Base-by-base conservation (phyloP, 495 filamentous ascomycete species). In the Amphirosellinia nigrospora region DNA sequence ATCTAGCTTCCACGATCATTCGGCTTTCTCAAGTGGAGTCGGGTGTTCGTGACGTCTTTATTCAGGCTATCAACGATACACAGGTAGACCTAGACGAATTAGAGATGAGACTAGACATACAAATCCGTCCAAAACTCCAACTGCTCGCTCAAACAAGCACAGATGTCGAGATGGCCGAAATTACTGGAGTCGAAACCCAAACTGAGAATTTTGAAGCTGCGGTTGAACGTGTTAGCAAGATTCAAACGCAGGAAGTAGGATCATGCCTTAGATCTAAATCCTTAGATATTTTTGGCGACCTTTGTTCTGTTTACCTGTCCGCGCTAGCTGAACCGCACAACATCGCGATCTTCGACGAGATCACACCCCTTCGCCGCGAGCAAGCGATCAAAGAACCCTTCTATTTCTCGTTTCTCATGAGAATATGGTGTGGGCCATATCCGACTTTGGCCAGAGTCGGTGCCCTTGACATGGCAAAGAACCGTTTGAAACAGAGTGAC, bases 331-430 rank as follows among this genome's bases (percentile, higher is more conserved):
- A 85, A 19, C 74, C 84, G 1, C 74, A 78, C 4, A 81, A 85
- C 56, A 72, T 93, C 3, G 78, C 86, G 13, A 74, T 78, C 38
- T 90, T 97, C 71, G 83, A 88, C 50, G 80, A 84, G 16, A 76
- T 89, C 8, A 84, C 87, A 19, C 81, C 90, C 46, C 82, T 94
- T 36, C 83, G 84, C 39, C 88, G 85, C 56, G 71, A 85, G 7
- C 75, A 82, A 30, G 89, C 88, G 0, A 78, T 83, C 19, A 84
- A 87, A 58, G 84, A 88, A 2, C 86, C 90, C 10, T 86, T 93
- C 46, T 92, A 91, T 66, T 76, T 94, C 74, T 91, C 90, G 4
- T 95, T 98, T 77, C 90, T 94, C 66, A 82, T 89, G 66, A 85
- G 88, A 46, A 85, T 93, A 23, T 92, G 93, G 88, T 92, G 90